Conservation (phyloP, 441 rosid genomes). For the Francoa sonchifolia region DNA sequence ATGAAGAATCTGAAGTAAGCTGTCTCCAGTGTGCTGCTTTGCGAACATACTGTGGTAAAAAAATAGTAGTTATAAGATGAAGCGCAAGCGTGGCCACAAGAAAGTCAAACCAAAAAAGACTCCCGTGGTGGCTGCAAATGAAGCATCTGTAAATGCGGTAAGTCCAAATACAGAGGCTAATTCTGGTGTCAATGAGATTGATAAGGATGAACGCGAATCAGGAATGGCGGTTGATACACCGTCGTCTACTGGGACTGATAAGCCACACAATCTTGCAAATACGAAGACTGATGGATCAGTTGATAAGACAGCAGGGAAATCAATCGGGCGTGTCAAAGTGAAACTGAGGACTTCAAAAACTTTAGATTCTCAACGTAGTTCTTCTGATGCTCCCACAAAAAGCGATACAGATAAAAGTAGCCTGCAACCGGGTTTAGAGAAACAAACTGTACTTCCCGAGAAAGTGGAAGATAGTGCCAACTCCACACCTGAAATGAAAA, state of each 20-base stretch:
- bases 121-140: conserved; percentile 15
- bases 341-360: conserved; percentile 60
- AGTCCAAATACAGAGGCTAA: conserved; percentile 34
- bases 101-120: conserved; percentile 42
- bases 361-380: conserved; percentile 26
- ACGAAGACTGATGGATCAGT: conserved; percentile 43
- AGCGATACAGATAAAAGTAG: conserved; percentile 54
- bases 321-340: conserved; percentile 64
- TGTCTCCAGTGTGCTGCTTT: background rate
- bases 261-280: conserved; percentile 35
- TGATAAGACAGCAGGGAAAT: conserved; percentile 34
- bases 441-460: conserved; percentile 28
- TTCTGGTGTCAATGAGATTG: conserved; percentile 22
- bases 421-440: conserved; percentile 37
- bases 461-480: conserved; percentile 48
- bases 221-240: conserved; percentile 61
- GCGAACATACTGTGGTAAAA: background rate
- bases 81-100: conserved; percentile 80
- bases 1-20: background rate
- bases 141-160: conserved; percentile 19
- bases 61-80: conserved; percentile 31
- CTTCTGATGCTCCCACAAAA: conserved; percentile 25
- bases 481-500: conserved; percentile 37
- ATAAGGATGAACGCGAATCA: conserved; percentile 40
- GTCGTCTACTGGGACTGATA: conserved; percentile 60